Conservation (phyloP, 163 green algal species). For the Chlorella variabilis region DNA sequence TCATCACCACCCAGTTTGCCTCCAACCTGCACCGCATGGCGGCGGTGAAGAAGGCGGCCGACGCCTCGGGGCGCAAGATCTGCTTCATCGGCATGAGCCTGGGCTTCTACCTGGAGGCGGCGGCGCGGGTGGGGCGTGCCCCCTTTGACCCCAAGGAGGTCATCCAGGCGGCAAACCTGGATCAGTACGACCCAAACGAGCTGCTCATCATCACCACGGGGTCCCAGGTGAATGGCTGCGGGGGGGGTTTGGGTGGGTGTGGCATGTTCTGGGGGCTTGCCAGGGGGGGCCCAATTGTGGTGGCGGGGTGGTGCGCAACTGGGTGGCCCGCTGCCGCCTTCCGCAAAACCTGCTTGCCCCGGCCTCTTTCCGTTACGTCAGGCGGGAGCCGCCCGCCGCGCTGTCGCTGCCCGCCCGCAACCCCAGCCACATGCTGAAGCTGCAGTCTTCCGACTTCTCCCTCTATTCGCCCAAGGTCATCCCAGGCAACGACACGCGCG, state of each 20-base stretch:
- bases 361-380: too few relatives aligned
- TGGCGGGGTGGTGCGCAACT: too few relatives aligned
- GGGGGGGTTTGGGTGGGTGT: neutral
- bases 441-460: conserved; percentile 83
- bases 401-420: conserved; percentile 86
- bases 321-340: too few relatives aligned
- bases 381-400: conserved; percentile 86
- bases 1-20: conserved; percentile 96
- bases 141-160: conserved; percentile 90
- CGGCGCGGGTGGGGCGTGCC: conserved; percentile 72
- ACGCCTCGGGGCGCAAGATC: conserved; percentile 87
- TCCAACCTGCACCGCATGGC: conserved; percentile 89
- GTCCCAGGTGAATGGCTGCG: conserved; percentile 61
- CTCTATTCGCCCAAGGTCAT: conserved; percentile 96
- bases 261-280: neutral
- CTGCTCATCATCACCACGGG: conserved; percentile 91
- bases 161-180: conserved; percentile 68
- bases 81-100: conserved; percentile 94
- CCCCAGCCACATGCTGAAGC: conserved; percentile 78
- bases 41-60: conserved; percentile 89
- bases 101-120: conserved; percentile 94
- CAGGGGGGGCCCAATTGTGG: neutral
- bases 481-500: conserved; percentile 95
- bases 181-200: conserved; percentile 83
- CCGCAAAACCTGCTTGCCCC: too few relatives aligned